Evolutionary conservation across 2,329 filamentous ascomycete species (phyloP), one percentile per base, ranked within the genome.

Genomic region (Penicillium sp.): DNA sequence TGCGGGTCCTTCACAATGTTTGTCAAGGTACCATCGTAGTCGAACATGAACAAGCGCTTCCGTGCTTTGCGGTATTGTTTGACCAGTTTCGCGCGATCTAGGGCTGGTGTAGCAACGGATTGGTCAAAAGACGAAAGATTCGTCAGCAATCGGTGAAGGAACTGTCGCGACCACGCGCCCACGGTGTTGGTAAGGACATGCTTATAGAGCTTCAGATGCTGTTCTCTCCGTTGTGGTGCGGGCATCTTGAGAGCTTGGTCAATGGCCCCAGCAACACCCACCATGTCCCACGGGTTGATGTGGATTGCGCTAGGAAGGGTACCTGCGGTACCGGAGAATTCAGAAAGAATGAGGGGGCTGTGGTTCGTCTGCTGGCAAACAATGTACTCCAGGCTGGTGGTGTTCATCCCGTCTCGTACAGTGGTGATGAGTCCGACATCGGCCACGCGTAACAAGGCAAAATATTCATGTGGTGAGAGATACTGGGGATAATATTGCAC

Each of bases 371-470:
- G 89, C 75, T 97, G 93, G 73, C 91, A 96, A 55, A 96, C 84
- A 54, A 97, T 87, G 71, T 97, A 97, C 75, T 97, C 94, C 64
- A 97, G 80, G 71, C 91, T 95, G 20, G 92, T 96, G 0, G 93
- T 97, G 78, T 97, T 97, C 92, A 97, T 97, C 55, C 93, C 93
- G 72, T 97, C 94, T 57, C 93, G 86, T 22, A 97, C 92, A 64
- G 91, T 96, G 6, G 94, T 97, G 73, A 97, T 97, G 49, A 97
- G 81, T 4, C 92, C 93, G 62, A 97, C 90, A 71, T 97, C 92
- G 31, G 89, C 92, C 2, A 91, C 86, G 23, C 93, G 87, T 50
- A 97, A 82, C n/a, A 97, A 83, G 4, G 93, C 92, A 73, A 96
- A 95, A 74, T 97, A 97, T 75, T 97, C 92, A 65, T 92, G 89